Conservation (phyloP, 176 grass and related monocot species). For the Themeda triandra region DNA sequence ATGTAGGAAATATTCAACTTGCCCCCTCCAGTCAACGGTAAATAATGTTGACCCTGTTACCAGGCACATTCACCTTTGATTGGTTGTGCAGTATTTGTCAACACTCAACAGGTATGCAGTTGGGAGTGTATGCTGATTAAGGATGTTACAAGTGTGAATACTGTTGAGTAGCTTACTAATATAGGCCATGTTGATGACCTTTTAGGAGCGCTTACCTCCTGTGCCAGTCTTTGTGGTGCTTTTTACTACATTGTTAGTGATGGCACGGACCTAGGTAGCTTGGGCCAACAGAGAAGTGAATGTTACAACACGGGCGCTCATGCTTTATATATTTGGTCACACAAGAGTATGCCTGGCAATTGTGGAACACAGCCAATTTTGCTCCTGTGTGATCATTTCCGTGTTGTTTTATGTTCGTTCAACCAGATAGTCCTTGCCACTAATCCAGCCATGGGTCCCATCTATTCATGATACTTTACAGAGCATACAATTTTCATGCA, state of each 20-base stretch:
- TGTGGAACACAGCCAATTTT: neutral
- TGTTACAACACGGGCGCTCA: neutral
- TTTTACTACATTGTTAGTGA: neutral
- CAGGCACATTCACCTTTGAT: neutral
- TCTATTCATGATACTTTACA: neutral
- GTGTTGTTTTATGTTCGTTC: neutral
- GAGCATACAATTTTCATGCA: conserved; percentile 19
- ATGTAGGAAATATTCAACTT: conserved; percentile 1
- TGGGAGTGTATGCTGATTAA: neutral
- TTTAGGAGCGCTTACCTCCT: neutral
- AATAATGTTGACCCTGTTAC: neutral
- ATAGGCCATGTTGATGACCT: neutral
- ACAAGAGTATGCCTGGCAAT: neutral
- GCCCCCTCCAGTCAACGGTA: neutral
- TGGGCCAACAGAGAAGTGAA: neutral
- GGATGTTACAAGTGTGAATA: neutral
- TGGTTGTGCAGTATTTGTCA: neutral
- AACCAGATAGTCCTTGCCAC: neutral
- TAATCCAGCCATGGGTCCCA: neutral
- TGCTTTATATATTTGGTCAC: conserved; percentile 2
- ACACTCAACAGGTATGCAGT: neutral
- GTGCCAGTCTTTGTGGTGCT: neutral
- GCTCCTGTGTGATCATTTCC: neutral
- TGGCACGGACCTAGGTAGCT: neutral
- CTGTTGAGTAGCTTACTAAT: neutral